These are phyloP conservation scores for Rhinocladiella mackenziei DNA, from an alignment of 2,329 filamentous ascomycete species.

Conservation along the genomic window DNA sequence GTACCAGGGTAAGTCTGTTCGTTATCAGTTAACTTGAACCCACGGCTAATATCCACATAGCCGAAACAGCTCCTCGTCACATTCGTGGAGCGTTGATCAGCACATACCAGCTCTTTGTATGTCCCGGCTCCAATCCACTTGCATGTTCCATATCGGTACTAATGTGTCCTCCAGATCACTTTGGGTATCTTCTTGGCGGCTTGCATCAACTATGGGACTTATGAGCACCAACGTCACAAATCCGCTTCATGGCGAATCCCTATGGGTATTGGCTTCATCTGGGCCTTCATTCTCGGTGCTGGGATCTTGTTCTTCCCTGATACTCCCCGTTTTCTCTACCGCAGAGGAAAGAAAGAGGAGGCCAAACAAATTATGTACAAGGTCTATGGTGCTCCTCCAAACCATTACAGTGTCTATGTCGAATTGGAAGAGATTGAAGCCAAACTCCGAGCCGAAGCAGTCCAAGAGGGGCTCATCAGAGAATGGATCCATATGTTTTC, in stretches of 20 bases:
- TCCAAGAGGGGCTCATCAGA: conserved; percentile 41
- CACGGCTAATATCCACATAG: too few relatives aligned
- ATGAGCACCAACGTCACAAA: conserved; percentile 27
- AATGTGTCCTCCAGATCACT: conserved; percentile 45
- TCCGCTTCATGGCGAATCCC: conserved; percentile 44
- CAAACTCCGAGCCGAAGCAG: conserved; percentile 52
- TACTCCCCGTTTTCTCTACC: conserved; percentile 56
- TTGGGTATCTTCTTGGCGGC: conserved; percentile 63
- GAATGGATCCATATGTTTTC: conserved; percentile 46
- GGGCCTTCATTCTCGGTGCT: conserved; percentile 49
- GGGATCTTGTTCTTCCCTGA: conserved; percentile 56
- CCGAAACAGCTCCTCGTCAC: conserved; percentile 43
- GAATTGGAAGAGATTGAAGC: conserved; percentile 57
- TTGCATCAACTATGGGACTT: conserved; percentile 46
- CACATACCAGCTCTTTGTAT: conserved; percentile 48
- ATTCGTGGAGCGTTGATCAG: conserved; percentile 45
- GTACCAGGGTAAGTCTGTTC: conserved; percentile 36
- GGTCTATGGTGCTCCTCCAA: conserved; percentile 53
- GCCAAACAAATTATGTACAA: conserved; percentile 51
- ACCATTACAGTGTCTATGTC: conserved; percentile 52
- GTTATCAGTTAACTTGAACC: too few relatives aligned
- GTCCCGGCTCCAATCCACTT: conserved; percentile 23
- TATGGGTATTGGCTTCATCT: conserved; percentile 57
- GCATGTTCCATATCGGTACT: too few relatives aligned
- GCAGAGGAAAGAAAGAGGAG: conserved; percentile 50